Conservation (phyloP, 768 basidiomycete genomes). For the Phylloporus rhodoxanthus region DNA sequence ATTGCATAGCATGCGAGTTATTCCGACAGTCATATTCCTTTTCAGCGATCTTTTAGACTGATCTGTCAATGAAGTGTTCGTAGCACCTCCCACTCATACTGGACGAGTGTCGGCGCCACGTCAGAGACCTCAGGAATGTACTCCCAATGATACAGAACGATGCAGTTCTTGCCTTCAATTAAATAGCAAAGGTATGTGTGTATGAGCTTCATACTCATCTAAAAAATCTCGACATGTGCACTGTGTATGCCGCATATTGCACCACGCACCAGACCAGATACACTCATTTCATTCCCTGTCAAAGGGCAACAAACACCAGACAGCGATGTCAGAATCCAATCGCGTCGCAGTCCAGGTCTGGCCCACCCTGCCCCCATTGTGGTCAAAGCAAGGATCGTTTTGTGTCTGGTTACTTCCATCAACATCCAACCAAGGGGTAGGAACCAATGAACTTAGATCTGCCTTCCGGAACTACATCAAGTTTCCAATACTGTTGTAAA, state of each 20-base stretch:
- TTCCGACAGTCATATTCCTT: neutral
- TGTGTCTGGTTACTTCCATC: neutral
- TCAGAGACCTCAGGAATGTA: neutral
- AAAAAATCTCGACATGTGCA: constrained; percentile 16
- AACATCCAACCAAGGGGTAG: neutral
- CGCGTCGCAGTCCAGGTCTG: fast-evolving
- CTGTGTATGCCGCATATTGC: constrained; percentile 6
- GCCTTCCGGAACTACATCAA: neutral
- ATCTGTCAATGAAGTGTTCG: neutral
- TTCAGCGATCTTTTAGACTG: neutral
- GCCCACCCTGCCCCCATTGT: constrained; percentile 4
- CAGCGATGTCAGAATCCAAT: neutral
- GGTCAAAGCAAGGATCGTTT: neutral
- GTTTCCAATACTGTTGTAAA: neutral
- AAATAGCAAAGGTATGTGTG: constrained; percentile 18
- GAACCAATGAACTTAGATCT: neutral
- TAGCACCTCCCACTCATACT: neutral
- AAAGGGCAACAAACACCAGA: neutral
- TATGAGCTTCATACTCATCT: constrained; percentile 4
- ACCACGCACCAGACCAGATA: constrained; percentile 1
- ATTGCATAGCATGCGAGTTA: constrained; percentile 2
- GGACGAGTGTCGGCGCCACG: constrained; percentile 12
- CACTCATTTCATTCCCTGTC: neutral
- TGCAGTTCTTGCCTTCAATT: constrained; percentile 1
- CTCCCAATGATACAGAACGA: constrained; percentile 3